Base-by-base conservation (phyloP, 306 rosid genomes). In the Rosa lucieae region DNA sequence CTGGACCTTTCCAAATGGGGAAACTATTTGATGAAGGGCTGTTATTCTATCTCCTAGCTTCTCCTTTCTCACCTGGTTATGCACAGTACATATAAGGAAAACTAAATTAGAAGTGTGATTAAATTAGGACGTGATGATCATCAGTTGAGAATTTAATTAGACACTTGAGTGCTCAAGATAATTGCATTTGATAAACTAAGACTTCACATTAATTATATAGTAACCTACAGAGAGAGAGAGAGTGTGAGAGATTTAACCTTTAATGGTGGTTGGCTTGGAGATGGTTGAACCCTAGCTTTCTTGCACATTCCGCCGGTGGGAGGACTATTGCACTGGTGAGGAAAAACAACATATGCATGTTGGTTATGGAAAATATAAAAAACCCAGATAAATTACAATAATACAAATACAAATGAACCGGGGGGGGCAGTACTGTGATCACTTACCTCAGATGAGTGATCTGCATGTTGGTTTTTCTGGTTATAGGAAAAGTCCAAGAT, bases 1-100 rank as follows among this genome's bases (percentile, higher is more conserved):
- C 21, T 14, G 85, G 82, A 90, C 97, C 97, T 92, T 92, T 82
- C 97, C 97, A 80, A 92, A 92, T 75, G 97, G 97, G 82, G 96
- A 92, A 82, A 92, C 97, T 51, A 92, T 82, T 81, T 92, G 97
- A 82, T 92, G 97, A 76, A 92, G 97, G 0, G 96, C 80, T 77
- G 97, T 92, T 80, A 92, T 90, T 88, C 96, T 92, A 81, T 89
- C 97, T 12, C 93, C 97, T 5, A 92, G 91, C 85, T 92, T 92
- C 92, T 92, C 97, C 88, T 92, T 92, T 74, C 97, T 89, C 89
- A 89, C 96, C 96, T 92, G 88, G 49, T 81, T 69, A 21, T 23
- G 32, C 76, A 80, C 49, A 72, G 62, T 47, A 35, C 46, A 40
- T 7, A 56, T 11, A 42, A 32, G 47, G 8, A 52, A 18, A 55